These are phyloP conservation scores for Tricholomella constricta DNA, from an alignment of 768 basidiomycete genomes.

Conservation along the genomic window DNA sequence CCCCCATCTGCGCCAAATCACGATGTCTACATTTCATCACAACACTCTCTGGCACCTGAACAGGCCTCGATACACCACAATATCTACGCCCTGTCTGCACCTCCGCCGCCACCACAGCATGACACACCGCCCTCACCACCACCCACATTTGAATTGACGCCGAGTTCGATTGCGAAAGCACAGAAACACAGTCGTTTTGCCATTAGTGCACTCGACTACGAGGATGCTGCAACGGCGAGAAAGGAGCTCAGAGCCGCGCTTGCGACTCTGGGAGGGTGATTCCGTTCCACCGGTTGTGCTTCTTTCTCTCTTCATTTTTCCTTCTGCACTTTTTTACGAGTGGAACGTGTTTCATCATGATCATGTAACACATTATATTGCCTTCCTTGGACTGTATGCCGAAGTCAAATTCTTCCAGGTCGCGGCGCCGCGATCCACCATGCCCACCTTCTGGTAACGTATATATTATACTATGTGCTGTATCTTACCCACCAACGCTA, in stretches of 20 bases:
- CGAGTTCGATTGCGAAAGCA: constrained; percentile 64
- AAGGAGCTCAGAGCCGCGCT: constrained; percentile 82
- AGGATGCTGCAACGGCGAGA: constrained; percentile 85
- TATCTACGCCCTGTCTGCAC: constrained; percentile 8
- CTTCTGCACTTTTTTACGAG: constrained; percentile 1
- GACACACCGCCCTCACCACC: constrained; percentile 24
- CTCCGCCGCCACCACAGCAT: constrained; percentile 22
- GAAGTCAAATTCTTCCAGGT: too few relatives aligned
- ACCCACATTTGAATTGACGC: constrained; percentile 53
- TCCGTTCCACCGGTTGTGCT: background rate
- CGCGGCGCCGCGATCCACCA: too few relatives aligned
- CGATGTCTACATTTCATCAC: background rate
- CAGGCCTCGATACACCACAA: constrained; percentile 7
- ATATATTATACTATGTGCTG: background rate
- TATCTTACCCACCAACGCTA: background rate
- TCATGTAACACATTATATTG: background rate
- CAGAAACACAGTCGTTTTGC: constrained; percentile 95
- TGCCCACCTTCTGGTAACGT: background rate
- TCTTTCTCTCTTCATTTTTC: constrained; percentile 2
- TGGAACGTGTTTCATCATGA: background rate
- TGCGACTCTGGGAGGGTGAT: constrained; percentile 57
- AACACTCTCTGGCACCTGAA: constrained; percentile 15
- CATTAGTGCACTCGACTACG: constrained; percentile 94
- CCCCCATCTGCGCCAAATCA: constrained; percentile 1
- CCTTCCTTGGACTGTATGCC: background rate